Base-by-base conservation (phyloP, 352 stramenopile genomes). In the Blastocystis sp. region DNA sequence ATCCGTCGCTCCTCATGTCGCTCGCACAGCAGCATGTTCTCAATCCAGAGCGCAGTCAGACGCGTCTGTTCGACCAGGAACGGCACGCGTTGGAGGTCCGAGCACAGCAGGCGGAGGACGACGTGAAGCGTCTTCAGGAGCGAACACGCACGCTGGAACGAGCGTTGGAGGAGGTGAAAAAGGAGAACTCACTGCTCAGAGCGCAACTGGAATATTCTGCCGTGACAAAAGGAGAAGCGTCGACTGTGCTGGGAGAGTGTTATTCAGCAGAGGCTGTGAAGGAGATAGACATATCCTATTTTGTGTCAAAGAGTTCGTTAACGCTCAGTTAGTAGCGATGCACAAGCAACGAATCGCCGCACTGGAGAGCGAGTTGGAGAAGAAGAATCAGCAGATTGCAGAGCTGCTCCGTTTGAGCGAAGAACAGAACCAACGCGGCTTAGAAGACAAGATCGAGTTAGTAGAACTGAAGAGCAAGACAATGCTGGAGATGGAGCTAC, bases 181-280 rank as follows among this genome's bases (percentile, higher is more conserved):
- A 65, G 50, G 47, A 65, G n/a, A 68, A 65, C 30, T n/a, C 39
- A 30, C 45, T n/a, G 30, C 39, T 64, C 34, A 66, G 13, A 8
- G 73, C 53, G 53, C 24, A 5, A 9, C 50, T 85, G 47, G 73
- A 85, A 24, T 90, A 94, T 47, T 90, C 90, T 24, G 90, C 93
- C 70, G 65, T 91, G 54, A 37, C 87, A 24, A n/a, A 24, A 43
- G 34, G 73, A 69, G 50, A 39, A 41, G 11, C 26, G 18, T 6
- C 26, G 68, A 53, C 50, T 1, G 39, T n/a, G 30, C 39, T 64
- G 54, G 63, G 13, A 16, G 73, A 64, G 30, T 34, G 4, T 0
- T 30, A 66, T 9, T 47, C 59, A 3, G 90, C 94, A 45, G 90
- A 88, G 30, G 90, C 93, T 73, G 63, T 91, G 54, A 45, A 90